These are phyloP conservation scores for Taphrina wiesneri DNA, from an alignment of 1,139 yeast genomes.

Conservation along the genomic window DNA sequence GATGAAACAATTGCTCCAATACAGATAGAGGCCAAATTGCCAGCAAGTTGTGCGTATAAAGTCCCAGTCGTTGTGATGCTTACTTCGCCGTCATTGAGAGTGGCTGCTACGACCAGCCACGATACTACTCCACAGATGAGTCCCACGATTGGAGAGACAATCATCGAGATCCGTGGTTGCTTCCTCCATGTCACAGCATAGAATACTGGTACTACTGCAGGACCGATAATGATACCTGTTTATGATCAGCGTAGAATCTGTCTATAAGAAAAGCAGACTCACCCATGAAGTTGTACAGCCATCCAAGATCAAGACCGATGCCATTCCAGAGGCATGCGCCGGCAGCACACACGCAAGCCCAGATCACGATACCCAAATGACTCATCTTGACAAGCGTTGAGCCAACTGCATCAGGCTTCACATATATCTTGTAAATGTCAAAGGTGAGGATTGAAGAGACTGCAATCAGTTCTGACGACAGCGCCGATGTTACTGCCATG, in stretches of 20 bases:
- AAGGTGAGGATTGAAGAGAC: conserved; percentile 53
- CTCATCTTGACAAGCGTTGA: conserved; percentile 48
- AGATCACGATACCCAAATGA: conserved; percentile 11
- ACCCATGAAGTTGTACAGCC: conserved; percentile 48
- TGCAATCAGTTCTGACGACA: conserved; percentile 55
- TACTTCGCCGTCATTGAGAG: conserved; percentile 34
- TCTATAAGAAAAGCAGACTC: not conserved
- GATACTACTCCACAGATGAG: conserved; percentile 47
- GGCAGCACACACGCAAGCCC: conserved; percentile 30
- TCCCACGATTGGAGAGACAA: conserved; percentile 42
- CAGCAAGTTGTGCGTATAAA: conserved; percentile 47
- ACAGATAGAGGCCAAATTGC: conserved; percentile 46
- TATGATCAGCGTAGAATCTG: not conserved
- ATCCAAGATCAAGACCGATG: conserved; percentile 46
- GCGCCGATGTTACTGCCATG: conserved; percentile 55
- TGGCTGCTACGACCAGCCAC: conserved; percentile 41
- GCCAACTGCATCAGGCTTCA: conserved; percentile 52
- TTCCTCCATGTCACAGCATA: conserved; percentile 51
- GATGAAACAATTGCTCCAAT: conserved; percentile 33
- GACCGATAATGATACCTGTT: conserved; percentile 48
- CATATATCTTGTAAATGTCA: conserved; percentile 53
- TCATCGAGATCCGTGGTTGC: conserved; percentile 40
- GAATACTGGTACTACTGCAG: conserved; percentile 52
- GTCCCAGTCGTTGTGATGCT: conserved; percentile 43
- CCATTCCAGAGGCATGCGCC: conserved; percentile 46